Evolutionary conservation across 345 rosid species (phyloP).

Genomic region (Rhodamnia rubescens): DNA sequence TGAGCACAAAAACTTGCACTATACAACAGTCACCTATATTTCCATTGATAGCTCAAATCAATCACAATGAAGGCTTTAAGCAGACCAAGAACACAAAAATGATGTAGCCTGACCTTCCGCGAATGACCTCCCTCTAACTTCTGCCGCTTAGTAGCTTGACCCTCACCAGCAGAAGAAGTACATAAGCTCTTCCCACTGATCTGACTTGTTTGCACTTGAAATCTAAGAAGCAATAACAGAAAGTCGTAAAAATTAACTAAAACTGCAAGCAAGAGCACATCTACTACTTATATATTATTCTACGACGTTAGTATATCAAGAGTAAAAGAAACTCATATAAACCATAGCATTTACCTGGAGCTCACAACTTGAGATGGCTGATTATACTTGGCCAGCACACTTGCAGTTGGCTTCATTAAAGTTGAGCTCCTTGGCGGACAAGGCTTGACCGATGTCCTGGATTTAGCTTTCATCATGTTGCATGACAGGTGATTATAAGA

Average conservation of each 20-base stretch:
- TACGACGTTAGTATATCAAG: not conserved
- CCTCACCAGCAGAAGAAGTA: constrained; percentile 42
- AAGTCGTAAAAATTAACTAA: not conserved
- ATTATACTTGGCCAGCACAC: constrained; percentile 77
- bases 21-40: not conserved
- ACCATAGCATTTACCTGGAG: constrained; percentile 34
- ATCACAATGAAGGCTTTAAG: not conserved
- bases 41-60: not conserved
- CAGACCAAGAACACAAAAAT: not conserved
- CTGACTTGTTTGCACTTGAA: constrained; percentile 25
- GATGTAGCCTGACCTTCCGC: constrained; percentile 36
- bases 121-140: constrained; percentile 83
- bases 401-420: constrained; percentile 90
- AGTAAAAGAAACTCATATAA: not conserved
- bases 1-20: not conserved
- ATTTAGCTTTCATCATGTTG: constrained; percentile 24
- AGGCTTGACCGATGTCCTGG: constrained; percentile 26
- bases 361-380: constrained; percentile 14
- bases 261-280: not conserved
- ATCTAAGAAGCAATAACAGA: constrained; percentile 18
- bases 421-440: constrained; percentile 62
- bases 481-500: constrained; percentile 14
- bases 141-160: constrained; percentile 91
- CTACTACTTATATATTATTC: not conserved
- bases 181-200: constrained; percentile 29